phyloP scores from a whole-genome alignment of 2,329 filamentous ascomycete species.

The Colletotrichum sp. region DNA sequence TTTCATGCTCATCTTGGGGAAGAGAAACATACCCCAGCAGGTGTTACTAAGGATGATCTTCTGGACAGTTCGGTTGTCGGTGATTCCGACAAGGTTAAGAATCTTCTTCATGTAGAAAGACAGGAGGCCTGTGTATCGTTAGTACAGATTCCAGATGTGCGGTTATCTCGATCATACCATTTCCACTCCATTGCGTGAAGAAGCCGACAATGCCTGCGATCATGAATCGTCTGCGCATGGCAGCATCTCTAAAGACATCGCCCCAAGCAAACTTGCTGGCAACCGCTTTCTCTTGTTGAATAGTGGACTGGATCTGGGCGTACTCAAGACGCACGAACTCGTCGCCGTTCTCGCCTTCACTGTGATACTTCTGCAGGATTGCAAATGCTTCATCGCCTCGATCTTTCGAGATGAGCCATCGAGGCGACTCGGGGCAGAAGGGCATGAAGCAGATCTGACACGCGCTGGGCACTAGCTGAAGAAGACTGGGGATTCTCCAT shows the following conservation, averaged over 20 bases:
- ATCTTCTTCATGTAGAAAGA: constrained; percentile 25
- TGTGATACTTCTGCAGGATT: constrained; percentile 48
- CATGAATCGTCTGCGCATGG: constrained; percentile 48
- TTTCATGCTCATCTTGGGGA: neutral
- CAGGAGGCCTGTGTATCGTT: neutral
- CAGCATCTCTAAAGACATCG: constrained; percentile 35
- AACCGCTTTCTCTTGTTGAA: constrained; percentile 50
- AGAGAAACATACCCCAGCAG: constrained; percentile 30
- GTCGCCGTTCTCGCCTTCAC: constrained; percentile 54
- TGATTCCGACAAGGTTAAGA: constrained; percentile 42
- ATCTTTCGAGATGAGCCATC: constrained; percentile 36
- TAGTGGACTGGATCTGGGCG: constrained; percentile 59
- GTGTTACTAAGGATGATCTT: constrained; percentile 43
- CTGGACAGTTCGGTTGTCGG: constrained; percentile 38
- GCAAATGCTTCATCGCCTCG: constrained; percentile 35
- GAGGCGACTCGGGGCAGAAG: constrained; percentile 42
- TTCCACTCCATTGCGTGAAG: constrained; percentile 40
- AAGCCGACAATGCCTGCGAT: constrained; percentile 54
- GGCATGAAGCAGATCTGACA: constrained; percentile 30
- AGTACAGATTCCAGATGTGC: neutral
- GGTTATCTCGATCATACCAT: constrained; percentile 40
- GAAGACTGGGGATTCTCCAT: constrained; percentile 12
- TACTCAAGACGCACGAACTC: constrained; percentile 60
- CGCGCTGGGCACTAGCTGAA: constrained; percentile 22
- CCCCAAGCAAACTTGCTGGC: constrained; percentile 48